phyloP scores from a whole-genome alignment of 768 basidiomycete genomes.

The Phaffia australis region DNA sequence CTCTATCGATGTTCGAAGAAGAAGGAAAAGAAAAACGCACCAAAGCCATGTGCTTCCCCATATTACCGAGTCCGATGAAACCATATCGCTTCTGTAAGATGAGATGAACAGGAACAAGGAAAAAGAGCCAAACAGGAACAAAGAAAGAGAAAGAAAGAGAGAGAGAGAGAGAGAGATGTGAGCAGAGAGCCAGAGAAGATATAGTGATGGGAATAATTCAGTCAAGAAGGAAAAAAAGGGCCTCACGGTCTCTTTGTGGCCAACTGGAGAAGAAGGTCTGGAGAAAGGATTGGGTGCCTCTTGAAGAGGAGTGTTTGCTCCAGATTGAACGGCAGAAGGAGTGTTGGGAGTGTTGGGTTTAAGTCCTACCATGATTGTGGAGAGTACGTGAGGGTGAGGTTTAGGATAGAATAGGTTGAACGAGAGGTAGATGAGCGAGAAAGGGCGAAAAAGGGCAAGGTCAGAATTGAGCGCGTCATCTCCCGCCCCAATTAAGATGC shows the following conservation, averaged over 20 bases:
- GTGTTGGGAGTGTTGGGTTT: background rate
- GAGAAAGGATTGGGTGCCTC: conserved; percentile 23
- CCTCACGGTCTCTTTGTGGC: too few relatives aligned
- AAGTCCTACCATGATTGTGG: too few relatives aligned
- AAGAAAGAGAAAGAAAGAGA: conserved; percentile 33
- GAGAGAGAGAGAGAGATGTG: background rate
- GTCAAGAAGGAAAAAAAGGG: too few relatives aligned
- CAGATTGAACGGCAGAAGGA: background rate
- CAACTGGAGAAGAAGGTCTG: conserved; percentile 12
- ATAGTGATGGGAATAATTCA: too few relatives aligned
- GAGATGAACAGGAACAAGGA: background rate
- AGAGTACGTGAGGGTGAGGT: too few relatives aligned
- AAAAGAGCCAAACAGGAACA: background rate
- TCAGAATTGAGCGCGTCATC: too few relatives aligned
- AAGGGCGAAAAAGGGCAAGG: too few relatives aligned
- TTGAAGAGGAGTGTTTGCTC: background rate
- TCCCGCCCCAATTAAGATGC: too few relatives aligned
- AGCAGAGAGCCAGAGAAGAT: background rate
- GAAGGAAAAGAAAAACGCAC: background rate
- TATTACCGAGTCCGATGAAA: conserved; percentile 41
- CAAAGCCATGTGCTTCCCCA: conserved; percentile 10
- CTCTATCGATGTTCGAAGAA: background rate
- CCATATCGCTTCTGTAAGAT: conserved; percentile 38
- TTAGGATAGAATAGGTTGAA: too few relatives aligned
- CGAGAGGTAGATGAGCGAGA: too few relatives aligned